Evolutionary conservation across 106 monocot genomes (phyloP).

Genomic region (Amphibolis antarctica): DNA sequence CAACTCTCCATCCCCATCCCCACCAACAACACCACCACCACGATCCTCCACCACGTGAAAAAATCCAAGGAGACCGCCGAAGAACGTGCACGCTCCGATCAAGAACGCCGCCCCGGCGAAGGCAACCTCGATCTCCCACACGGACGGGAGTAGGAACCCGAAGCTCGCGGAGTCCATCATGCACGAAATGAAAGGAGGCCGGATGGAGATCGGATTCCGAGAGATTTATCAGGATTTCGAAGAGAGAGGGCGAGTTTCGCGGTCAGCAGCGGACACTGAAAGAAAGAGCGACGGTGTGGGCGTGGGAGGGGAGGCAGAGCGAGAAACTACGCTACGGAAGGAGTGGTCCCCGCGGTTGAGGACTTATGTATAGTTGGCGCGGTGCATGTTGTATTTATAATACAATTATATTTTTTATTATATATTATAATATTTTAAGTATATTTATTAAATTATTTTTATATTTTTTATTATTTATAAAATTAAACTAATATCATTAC

Average conservation of each 20-base stretch:
- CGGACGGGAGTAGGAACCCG: conserved; percentile 4
- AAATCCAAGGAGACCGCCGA: neutral
- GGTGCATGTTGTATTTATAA: too few relatives aligned
- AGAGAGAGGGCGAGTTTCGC: neutral
- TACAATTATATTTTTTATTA: too few relatives aligned
- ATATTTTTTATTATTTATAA: too few relatives aligned
- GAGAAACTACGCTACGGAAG: neutral
- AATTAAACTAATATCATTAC: too few relatives aligned
- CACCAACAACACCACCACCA: neutral
- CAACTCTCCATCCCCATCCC: conserved; percentile 3
- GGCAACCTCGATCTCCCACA: conserved; percentile 13
- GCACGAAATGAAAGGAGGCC: too few relatives aligned
- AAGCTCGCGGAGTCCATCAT: neutral
- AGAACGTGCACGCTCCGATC: conserved; percentile 6
- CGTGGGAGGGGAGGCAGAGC: neutral
- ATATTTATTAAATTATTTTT: too few relatives aligned
- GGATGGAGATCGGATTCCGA: neutral
- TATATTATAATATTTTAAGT: too few relatives aligned
- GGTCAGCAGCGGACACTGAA: neutral
- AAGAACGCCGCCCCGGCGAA: conserved; percentile 1
- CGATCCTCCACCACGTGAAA: neutral
- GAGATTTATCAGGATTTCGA: neutral
- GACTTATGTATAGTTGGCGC: neutral
- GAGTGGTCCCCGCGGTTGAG: neutral
- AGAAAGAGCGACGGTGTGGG: neutral